These are phyloP conservation scores for Naganishia friedmannii DNA, from an alignment of 768 basidiomycete genomes.

Conservation along the genomic window DNA sequence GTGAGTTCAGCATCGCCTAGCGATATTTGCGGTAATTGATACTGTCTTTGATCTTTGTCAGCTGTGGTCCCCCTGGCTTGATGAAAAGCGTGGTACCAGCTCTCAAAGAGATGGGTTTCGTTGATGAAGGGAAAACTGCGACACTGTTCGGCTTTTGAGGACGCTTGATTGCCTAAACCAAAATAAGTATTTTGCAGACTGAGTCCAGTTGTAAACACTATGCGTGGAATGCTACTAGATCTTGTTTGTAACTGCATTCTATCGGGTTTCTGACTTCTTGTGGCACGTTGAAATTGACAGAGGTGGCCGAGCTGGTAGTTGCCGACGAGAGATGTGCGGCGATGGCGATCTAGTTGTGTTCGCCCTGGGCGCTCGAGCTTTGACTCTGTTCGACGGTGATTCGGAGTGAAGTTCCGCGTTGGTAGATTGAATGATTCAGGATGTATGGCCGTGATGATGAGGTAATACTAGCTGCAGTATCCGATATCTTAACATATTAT, in stretches of 20 bases:
- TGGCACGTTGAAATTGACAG: too few species aligned
- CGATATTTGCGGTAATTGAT: background rate
- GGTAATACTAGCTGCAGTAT: background rate
- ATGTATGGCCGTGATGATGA: constrained; percentile 2
- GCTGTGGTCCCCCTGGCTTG: constrained; percentile 25
- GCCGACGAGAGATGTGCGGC: too few species aligned
- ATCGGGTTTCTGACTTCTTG: too few species aligned
- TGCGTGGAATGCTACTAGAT: background rate
- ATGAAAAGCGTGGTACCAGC: constrained; percentile 6
- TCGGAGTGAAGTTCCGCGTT: background rate
- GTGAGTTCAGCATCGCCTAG: constrained; percentile 4
- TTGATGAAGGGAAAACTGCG: constrained; percentile 23
- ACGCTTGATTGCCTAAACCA: background rate
- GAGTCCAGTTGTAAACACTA: background rate
- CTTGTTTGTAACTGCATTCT: too few species aligned
- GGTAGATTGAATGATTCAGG: background rate
- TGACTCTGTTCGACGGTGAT: background rate
- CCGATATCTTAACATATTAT: too few species aligned
- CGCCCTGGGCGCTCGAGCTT: background rate
- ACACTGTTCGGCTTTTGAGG: constrained; percentile 26
- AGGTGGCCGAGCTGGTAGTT: too few species aligned
- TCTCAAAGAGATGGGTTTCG: constrained; percentile 21
- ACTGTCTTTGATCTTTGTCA: background rate
- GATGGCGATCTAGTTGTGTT: background rate
- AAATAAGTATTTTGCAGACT: background rate